Evolutionary conservation across 805 yeast genomes (phyloP), one percentile per base, ranked within the genome.

Genomic region (Ogataea trehalophila): DNA sequence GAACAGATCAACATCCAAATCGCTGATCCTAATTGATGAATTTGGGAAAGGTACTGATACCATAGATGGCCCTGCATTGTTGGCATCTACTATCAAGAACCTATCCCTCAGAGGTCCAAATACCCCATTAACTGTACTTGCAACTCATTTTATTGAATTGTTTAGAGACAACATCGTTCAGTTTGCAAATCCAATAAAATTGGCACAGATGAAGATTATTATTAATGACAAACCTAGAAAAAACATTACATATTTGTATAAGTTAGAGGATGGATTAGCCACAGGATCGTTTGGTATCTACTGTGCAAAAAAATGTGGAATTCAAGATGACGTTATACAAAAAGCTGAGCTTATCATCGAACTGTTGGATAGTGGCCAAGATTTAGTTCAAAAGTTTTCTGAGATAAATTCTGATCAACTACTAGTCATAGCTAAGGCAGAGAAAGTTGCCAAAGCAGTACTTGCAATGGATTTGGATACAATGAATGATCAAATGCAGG

Each of bases 11-110:
- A 74, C 79, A 0, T 56, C 61, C 0, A 64, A 57, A 39, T 74
- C 79, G 13, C 50, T 80, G 26, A 51, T 80, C 2, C 57, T 79
- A 6, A 65, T 79, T 23, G 81, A 78, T 57, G 82, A 77, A 49
- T 76, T 74, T 59, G 83, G 82, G 0, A 75, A 76, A 49, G 81
- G 81, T 0, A 77, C 79, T 0, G 77, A 74, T 54, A 52, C 69
- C 0, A 54, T 68, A 13, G 76, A 75, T 52, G 79, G 79, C 0
- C 76, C 76, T 0, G 64, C 77, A 1, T 45, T 75, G 11, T 65
- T 74, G 46, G 77, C 76, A 1, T 56, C 76, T 0, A 55, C 70
- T 3, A 48, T 76, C 5, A 60, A 60, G 17, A 42, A 57, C 15
- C 43, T 72, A 1, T 55, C 64, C 23, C 29, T 26, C 7, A 15